Evolutionary conservation across 2,329 filamentous ascomycete species (phyloP).

Genomic region (Talaromyces pinophilus): DNA sequence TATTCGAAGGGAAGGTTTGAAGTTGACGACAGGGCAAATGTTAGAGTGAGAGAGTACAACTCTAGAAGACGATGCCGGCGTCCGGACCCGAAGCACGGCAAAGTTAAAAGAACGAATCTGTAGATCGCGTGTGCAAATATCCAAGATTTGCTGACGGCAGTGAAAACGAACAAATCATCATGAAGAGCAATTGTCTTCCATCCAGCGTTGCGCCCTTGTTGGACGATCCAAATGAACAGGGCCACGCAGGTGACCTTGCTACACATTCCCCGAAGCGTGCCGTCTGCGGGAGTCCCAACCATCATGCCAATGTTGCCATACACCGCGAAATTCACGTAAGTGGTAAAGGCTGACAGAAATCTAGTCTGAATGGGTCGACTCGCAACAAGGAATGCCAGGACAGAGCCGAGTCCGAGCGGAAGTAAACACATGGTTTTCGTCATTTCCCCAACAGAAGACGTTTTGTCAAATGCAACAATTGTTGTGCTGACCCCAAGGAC

Average conservation of each 20-base stretch:
- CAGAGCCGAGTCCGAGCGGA: not conserved
- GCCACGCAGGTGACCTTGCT: constrained; percentile 18
- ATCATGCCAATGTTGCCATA: constrained; percentile 32
- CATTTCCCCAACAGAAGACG: not conserved
- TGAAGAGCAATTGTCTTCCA: constrained; percentile 30
- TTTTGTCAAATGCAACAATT: not conserved
- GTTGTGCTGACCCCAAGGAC: not conserved
- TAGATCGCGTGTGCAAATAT: constrained; percentile 31
- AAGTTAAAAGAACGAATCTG: constrained; percentile 30
- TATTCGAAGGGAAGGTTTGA: not conserved
- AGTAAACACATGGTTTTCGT: not conserved
- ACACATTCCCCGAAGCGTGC: constrained; percentile 30
- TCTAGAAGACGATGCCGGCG: constrained; percentile 31
- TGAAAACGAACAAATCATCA: constrained; percentile 29
- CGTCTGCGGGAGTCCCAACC: constrained; percentile 29
- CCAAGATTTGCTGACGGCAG: constrained; percentile 31
- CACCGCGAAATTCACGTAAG: not conserved
- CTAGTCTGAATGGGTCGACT: not conserved
- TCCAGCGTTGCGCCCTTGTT: constrained; percentile 23
- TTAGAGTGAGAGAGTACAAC: constrained; percentile 24
- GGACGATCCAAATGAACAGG: constrained; percentile 15
- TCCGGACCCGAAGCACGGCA: constrained; percentile 30
- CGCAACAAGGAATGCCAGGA: not conserved
- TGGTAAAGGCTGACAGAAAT: not conserved
- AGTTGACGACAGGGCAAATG: not conserved